Percentiles rank a stretch among this genome's conserved stretches.
phyloP scores from a whole-genome alignment of 2,329 filamentous ascomycete species.

The Exophiala viscosa region DNA sequence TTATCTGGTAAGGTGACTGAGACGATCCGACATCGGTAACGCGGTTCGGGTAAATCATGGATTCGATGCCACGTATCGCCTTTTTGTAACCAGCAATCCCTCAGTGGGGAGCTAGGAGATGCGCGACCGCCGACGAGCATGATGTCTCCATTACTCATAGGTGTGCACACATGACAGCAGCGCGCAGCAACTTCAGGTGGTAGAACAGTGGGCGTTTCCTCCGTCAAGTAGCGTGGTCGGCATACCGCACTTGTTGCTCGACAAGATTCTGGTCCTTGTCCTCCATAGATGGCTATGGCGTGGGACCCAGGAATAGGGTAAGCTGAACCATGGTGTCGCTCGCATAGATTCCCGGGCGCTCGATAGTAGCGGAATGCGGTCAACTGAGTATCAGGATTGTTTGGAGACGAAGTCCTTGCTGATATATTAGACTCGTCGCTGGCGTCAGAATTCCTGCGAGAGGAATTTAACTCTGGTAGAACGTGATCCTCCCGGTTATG shows the following conservation, averaged over 20 bases:
- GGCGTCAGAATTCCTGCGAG: conserved; percentile 19
- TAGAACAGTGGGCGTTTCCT: conserved; percentile 40
- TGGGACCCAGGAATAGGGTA: conserved; percentile 39
- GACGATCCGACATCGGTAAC: conserved; percentile 71
- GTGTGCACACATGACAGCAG: conserved; percentile 74
- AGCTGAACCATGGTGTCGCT: conserved; percentile 60
- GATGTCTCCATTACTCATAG: conserved; percentile 55
- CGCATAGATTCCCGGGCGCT: conserved; percentile 42
- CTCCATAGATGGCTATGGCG: conserved; percentile 40
- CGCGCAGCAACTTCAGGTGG: conserved; percentile 41
- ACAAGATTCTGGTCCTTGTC: conserved; percentile 46
- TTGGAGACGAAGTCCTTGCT: conserved; percentile 25
- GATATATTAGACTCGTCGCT: conserved; percentile 27
- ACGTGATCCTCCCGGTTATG: conserved; percentile 21
- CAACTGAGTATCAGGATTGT: conserved; percentile 15
- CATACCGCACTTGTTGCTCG: conserved; percentile 42
- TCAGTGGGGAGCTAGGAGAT: conserved; percentile 65
- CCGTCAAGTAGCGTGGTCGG: conserved; percentile 13
- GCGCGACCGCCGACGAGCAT: conserved; percentile 72
- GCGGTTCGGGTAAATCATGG: conserved; percentile 60
- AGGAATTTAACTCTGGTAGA: conserved; percentile 11
- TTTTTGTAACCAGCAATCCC: conserved; percentile 72
- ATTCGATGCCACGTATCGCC: conserved; percentile 61
- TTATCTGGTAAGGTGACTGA: conserved; percentile 37
- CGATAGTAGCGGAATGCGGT: conserved; percentile 33